These are phyloP conservation scores for Diplodia mutila DNA, from an alignment of 2,329 filamentous ascomycete genomes.

Conservation along the genomic window DNA sequence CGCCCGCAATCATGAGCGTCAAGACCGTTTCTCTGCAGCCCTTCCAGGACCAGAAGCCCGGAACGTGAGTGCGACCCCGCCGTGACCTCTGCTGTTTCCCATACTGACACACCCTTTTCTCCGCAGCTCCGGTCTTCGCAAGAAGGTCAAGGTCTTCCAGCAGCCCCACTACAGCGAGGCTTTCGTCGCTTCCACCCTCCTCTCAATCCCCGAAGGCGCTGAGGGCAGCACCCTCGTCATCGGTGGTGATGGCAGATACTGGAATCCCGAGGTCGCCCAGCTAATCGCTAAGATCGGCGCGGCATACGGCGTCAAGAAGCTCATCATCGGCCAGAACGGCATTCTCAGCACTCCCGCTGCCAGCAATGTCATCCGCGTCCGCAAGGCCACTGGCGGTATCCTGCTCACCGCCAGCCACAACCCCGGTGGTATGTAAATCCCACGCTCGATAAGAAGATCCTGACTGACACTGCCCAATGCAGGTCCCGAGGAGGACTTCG, in stretches of 20 bases:
- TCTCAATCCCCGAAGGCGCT: slow-evolving; percentile 93
- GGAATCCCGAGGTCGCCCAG: slow-evolving; percentile 95
- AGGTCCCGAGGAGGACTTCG: slow-evolving; percentile 94
- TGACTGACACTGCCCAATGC: neutral
- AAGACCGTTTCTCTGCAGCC: slow-evolving; percentile 81
- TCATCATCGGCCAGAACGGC: slow-evolving; percentile 92
- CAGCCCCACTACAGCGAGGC: slow-evolving; percentile 93
- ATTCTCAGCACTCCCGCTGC: slow-evolving; percentile 96
- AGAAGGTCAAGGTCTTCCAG: slow-evolving; percentile 98
- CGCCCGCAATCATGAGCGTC: slow-evolving; percentile 60
- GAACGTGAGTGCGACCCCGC: slow-evolving; percentile 74
- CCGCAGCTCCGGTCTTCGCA: slow-evolving; percentile 88
- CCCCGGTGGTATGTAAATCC: slow-evolving; percentile 74
- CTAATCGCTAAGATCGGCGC: slow-evolving; percentile 96
- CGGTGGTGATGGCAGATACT: slow-evolving; percentile 95
- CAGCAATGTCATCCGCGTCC: slow-evolving; percentile 92
- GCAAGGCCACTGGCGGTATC: slow-evolving; percentile 94
- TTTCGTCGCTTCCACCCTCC: slow-evolving; percentile 90
- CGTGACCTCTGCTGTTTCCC: neutral
- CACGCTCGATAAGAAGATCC: neutral
- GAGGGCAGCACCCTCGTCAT: slow-evolving; percentile 91
- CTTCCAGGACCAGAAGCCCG: slow-evolving; percentile 96
- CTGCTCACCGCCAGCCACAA: slow-evolving; percentile 97
- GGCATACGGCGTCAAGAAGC: slow-evolving; percentile 98
- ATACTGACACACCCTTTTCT: slow-evolving; percentile 10